Conservation (phyloP, 2,329 filamentous ascomycete genomes). For the Fusarium neocosmosporiellum region DNA sequence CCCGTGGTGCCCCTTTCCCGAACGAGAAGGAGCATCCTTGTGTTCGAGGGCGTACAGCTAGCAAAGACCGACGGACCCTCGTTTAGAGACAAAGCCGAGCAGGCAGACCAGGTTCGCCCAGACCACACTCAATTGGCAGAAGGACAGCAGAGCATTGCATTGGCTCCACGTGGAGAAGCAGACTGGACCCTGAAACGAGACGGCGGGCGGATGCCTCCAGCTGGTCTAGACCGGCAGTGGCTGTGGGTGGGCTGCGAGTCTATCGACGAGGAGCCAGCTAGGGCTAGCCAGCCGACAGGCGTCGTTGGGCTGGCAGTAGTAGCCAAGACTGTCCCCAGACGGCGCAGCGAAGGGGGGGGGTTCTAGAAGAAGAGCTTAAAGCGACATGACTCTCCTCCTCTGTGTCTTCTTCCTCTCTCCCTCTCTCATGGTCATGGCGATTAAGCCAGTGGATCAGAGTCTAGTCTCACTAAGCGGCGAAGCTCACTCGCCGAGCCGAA, state of each 20-base stretch:
- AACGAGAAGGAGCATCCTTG: constrained; percentile 12
- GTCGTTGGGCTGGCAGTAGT: neutral
- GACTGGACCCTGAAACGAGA: constrained; percentile 25
- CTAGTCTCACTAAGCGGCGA: neutral
- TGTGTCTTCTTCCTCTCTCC: neutral
- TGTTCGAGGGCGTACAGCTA: constrained; percentile 9
- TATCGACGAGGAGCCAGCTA: neutral
- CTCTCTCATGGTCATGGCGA: neutral
- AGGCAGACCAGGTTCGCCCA: constrained; percentile 8
- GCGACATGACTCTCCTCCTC: constrained; percentile 10
- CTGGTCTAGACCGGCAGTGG: neutral
- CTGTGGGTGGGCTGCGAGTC: neutral
- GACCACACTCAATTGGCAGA: constrained; percentile 19
- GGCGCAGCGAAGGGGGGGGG: neutral
- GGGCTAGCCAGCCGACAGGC: neutral
- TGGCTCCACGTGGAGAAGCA: neutral
- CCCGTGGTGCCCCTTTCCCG: constrained; percentile 4
- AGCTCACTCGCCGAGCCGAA: neutral
- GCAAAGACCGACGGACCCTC: neutral
- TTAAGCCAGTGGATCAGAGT: neutral
- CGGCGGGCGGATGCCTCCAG: neutral
- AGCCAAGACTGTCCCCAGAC: neutral
- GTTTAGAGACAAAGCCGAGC: neutral
- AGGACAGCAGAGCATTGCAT: neutral
- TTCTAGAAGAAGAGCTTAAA: constrained; percentile 22